These are phyloP conservation scores for Suillus discolor DNA, from an alignment of 768 basidiomycete genomes.

Conservation along the genomic window DNA sequence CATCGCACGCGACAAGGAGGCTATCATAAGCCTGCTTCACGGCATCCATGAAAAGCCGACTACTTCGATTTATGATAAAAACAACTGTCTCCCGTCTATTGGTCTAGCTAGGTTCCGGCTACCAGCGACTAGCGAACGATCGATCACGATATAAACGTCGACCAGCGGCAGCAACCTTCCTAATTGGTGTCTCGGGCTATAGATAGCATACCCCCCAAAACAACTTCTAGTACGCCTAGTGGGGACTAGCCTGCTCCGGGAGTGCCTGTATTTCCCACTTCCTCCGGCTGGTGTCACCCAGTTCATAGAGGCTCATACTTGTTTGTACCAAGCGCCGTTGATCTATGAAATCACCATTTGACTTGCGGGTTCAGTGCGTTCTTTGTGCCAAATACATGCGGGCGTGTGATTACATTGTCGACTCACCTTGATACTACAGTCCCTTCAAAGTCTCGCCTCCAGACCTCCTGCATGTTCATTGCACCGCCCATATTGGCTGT, in stretches of 20 bases:
- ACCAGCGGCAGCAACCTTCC: background rate
- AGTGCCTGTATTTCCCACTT: background rate
- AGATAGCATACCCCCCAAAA: background rate
- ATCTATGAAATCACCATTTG: background rate
- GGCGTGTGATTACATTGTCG: background rate
- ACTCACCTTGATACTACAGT: background rate
- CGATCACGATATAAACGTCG: background rate
- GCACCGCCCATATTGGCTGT: background rate
- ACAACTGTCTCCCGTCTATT: background rate
- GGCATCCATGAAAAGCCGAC: background rate
- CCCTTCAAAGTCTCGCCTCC: background rate
- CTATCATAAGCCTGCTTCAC: background rate
- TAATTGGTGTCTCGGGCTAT: background rate
- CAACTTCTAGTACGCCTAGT: background rate
- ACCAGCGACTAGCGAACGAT: background rate
- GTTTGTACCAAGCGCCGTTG: background rate
- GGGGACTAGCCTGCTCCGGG: background rate
- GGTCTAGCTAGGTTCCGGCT: background rate
- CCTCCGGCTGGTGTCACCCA: background rate
- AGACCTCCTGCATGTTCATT: background rate
- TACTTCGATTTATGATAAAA: background rate
- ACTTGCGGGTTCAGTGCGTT: background rate
- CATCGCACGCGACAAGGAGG: background rate
- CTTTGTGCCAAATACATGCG: background rate
- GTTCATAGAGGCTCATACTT: background rate